phyloP scores from a whole-genome alignment of 2,329 filamentous ascomycete species.

The Aspergillus costaricaensis region DNA sequence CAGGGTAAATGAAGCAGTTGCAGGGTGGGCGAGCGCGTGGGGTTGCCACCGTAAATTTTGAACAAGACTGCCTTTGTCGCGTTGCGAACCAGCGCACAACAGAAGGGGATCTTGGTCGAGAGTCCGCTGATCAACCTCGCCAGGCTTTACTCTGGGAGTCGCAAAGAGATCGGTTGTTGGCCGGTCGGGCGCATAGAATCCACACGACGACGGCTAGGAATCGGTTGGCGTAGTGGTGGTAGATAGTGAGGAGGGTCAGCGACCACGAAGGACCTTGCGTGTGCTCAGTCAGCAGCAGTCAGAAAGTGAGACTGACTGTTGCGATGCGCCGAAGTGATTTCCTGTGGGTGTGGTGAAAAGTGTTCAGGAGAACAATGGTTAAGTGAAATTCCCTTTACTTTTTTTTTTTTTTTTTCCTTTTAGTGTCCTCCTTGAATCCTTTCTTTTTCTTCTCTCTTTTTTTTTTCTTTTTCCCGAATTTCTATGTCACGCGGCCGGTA shows the following conservation, averaged over 20 bases:
- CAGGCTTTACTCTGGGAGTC: constrained; percentile 15
- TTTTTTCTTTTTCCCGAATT: not conserved
- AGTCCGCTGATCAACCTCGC: constrained; percentile 8
- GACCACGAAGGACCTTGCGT: constrained; percentile 1
- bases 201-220: constrained; percentile 1
- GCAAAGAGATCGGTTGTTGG: constrained; percentile 8
- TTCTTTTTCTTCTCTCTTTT: not conserved
- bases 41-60: not conserved
- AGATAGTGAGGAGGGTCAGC: constrained; percentile 7
- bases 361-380: not conserved
- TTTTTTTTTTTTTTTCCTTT: not conserved
- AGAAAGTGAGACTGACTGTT: not conserved
- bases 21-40: constrained; percentile 1
- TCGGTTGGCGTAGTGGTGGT: not conserved
- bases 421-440: not conserved
- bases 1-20: not conserved
- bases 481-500: not conserved
- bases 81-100: constrained; percentile 13
- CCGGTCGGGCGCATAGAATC: constrained; percentile 23
- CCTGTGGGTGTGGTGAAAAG: not conserved
- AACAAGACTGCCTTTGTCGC: constrained; percentile 16
- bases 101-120: constrained; percentile 14
- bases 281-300: not conserved
- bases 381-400: not conserved
- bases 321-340: not conserved